Base-by-base conservation (phyloP, 257 asterid genomes). In the Craterostigma plantagineum region DNA sequence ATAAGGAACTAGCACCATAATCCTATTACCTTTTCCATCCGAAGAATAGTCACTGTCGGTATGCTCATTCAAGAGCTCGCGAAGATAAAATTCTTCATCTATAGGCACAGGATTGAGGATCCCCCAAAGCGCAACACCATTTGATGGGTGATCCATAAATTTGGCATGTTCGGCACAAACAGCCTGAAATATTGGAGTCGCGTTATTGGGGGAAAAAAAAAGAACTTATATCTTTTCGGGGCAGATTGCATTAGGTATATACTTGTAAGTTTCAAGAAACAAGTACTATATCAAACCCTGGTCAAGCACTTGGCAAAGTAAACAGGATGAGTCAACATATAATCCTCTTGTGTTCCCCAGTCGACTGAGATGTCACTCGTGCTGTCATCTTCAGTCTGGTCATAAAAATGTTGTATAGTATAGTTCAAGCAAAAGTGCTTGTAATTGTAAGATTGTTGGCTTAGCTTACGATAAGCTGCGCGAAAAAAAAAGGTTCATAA, bases 251-350 rank as follows among this genome's bases (percentile, higher is more conserved):
- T 49, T 43, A 50, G 44, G 14, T 45, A 51, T 43, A 9, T 27
- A 34, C 54, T 11, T 14, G 49, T 15, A n/a, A n/a, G 18, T 40
- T 38, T 34, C 43, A 49, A 43, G 37, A 39, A 56, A 38, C 27
- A 14, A 27, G 27, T 15, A 13, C 54, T 14, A 48, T 14, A 40
- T 45, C 51, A 53, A 56, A 81, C 94, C 86, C 74, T 71, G 49
- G 63, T 61, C 71, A 81, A 60, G 74, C 94, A 74, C 67, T 73
- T 81, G 30, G 92, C 66, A 49, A 81, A 81, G 71, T 81, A 67
- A 60, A 68, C 55, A 43, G 94, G 94, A 63, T 81, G 94, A 43
- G 68, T 62, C 79, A 50, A 46, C 55, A 43, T 51, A 12, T 74
- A 61, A 54, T 60, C 55, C 37, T 57, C 67, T 33, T 86, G 78